Base-by-base conservation (phyloP, 345 rosid species). In the thale cress (Arabidopsis thaliana) region DNA sequence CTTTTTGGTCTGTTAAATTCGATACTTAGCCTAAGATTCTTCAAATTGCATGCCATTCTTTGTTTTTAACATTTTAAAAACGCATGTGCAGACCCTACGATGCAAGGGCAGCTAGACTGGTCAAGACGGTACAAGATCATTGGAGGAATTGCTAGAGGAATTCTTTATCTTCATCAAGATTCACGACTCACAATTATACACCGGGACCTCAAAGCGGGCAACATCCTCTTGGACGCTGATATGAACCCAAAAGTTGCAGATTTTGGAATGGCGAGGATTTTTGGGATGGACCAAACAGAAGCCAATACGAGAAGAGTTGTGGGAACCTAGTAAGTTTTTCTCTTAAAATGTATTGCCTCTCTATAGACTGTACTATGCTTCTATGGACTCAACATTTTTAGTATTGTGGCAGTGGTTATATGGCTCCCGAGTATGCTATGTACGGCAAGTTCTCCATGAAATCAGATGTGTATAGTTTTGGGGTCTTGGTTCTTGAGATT, bases 251-350 rank as follows among this genome's bases (percentile, higher is more conserved):
- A 86, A 71, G 78, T 84, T n/a, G 85, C 90, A 12, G 92, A 89
- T 69, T 89, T 89, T 60, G 89, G 92, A 7, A 73, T 81, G 80
- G 88, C 91, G 0, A 82, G 77, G 36, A 84, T 86, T 9, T 76
- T 86, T 1, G 77, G 76, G 0, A 76, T 64, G 8, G 68, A 82
- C 41, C 78, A 76, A 64, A 56, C 61, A 7, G 51, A 69, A 64
- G 79, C 59, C 38, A 82, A 67, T 30, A 89, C 95, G 0, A 76
- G 52, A 8, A 73, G 79, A 73, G 56, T 87, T 0, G 85, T 82
- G 0, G 89, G 89, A 48, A 88, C 96, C 30, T 82, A 55, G 96
- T 87, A 83, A 81, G 79, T 50, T 51, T 55, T 64, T 2, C 4
- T 13, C 32, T 7, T 59, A 9, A 13, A 7, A 36, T 36, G 20